Base-by-base conservation (phyloP, 352 stramenopile species). In the Aphanomyces cochlioides region DNA sequence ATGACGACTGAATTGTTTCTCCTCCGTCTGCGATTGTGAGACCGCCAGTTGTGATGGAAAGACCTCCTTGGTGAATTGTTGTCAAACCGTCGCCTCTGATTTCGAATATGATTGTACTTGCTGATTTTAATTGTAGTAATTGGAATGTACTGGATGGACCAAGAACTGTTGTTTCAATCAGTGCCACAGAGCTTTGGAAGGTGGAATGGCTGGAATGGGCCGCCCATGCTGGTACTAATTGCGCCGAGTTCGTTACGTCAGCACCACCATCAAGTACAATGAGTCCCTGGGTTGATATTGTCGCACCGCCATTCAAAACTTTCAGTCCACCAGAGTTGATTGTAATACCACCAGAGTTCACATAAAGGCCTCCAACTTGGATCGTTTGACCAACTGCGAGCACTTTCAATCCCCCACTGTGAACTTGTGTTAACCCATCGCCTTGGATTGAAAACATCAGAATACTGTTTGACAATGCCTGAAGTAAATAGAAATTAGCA, bases 401-500 rank as follows among this genome's bases (percentile, higher is more conserved):
- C 41, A 88, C 72, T 28, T 71, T 15, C 15, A 90, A 72, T 4
- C 79, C 82, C 34, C 74, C 72, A 54, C 72, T 59, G 5, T 65
- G 73, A 28, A 91, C 82, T 6, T 76, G 80, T 38, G 87, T 84
- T 36, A 69, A 37, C 5, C 84, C 84, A 0, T 77, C 76, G 37
- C 82, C 78, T 5, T 36, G 64, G 28, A 92, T 77, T 19, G 74
- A 77, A 54, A 90, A 77, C 10, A 89, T 36, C 34, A 75, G 61
- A 6, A 77, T 48, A 19, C 60, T 56, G n/a, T 50, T 66, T 7
- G 72, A 50, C 2, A 74, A 77, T 3, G 76, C 66, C 67, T 79
- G 78, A 6, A 93, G 65, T 45, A 93, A 74, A 19, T 80, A 77
- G 66, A 89, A 89, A 19, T 67, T 54, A 8, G 36, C 6, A 7